phyloP scores from a whole-genome alignment of 768 basidiomycete species.

The Tulasnella calospora region DNA sequence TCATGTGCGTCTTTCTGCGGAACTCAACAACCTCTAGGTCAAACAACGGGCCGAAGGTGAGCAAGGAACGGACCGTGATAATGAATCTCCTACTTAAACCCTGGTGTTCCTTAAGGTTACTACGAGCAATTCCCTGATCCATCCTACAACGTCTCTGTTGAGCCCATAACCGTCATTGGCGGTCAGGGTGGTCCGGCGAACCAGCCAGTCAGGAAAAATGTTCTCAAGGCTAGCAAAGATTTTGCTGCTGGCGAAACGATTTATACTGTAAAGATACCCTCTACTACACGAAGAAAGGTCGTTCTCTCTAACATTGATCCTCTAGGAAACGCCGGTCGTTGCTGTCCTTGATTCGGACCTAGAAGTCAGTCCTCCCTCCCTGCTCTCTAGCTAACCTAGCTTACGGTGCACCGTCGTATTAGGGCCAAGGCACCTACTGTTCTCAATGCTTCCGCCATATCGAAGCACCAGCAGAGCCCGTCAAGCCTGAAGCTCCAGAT shows the following conservation, averaged over 20 bases:
- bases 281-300: background rate
- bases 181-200: background rate
- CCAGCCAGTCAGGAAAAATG: slow-evolving; percentile 37
- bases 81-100: slow-evolving; percentile 1
- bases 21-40: slow-evolving; percentile 44
- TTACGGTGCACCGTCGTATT: slow-evolving; percentile 28
- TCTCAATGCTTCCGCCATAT: slow-evolving; percentile 65
- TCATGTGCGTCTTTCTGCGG: background rate
- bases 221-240: slow-evolving; percentile 61
- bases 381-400: background rate
- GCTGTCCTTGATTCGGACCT: slow-evolving; percentile 68
- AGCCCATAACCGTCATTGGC: slow-evolving; percentile 32
- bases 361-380: slow-evolving; percentile 15
- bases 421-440: slow-evolving; percentile 63
- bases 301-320: background rate
- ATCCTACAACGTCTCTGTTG: slow-evolving; percentile 61
- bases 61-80: slow-evolving; percentile 32
- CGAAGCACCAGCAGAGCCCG: slow-evolving; percentile 38
- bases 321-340: slow-evolving; percentile 69
- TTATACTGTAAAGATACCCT: slow-evolving; percentile 52
- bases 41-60: slow-evolving; percentile 70
- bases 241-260: slow-evolving; percentile 67
- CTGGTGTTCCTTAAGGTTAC: slow-evolving; percentile 46
- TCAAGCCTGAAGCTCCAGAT: slow-evolving; percentile 46
- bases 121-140: slow-evolving; percentile 73